phyloP scores from a whole-genome alignment of 352 stramenopile genomes.

The Phytophthora pistaciae region DNA sequence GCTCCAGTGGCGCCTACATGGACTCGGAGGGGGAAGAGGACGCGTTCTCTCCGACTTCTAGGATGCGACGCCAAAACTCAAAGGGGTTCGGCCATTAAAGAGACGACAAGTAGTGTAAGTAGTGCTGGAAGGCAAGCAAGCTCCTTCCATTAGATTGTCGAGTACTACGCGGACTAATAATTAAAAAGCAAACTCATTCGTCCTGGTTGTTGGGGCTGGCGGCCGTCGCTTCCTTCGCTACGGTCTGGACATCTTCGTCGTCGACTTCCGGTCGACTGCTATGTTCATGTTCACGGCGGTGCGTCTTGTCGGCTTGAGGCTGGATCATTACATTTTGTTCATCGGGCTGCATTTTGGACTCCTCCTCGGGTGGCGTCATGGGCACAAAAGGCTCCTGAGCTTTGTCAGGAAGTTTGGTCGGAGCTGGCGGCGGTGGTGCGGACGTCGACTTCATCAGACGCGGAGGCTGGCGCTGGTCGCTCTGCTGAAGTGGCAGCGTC shows the following conservation, averaged over 20 bases:
- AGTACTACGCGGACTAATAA: constrained; percentile 33
- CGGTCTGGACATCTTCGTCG: constrained; percentile 19
- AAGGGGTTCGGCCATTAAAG: constrained; percentile 29
- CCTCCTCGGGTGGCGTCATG: constrained; percentile 23
- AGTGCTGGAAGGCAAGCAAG: constrained; percentile 5
- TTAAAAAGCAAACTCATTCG: constrained; percentile 41
- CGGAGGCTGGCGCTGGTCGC: constrained; percentile 13
- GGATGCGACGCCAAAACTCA: constrained; percentile 34
- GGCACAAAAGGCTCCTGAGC: constrained; percentile 21
- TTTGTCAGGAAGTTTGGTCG: constrained; percentile 9
- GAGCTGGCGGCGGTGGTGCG: constrained; percentile 21
- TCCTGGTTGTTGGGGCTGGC: constrained; percentile 38
- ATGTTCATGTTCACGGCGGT: constrained; percentile 11
- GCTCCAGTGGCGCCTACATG: constrained; percentile 37
- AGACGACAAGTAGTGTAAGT: background rate
- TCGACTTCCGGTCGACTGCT: constrained; percentile 36
- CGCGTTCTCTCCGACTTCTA: constrained; percentile 34
- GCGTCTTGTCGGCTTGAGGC: background rate
- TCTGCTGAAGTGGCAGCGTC: constrained; percentile 56
- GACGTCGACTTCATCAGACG: constrained; percentile 25
- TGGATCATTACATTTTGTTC: constrained; percentile 10
- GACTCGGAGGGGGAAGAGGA: constrained; percentile 43
- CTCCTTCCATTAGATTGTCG: constrained; percentile 28
- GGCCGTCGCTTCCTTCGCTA: constrained; percentile 25
- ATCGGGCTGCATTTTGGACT: constrained; percentile 10